Percentiles rank a stretch among this genome's conserved stretches.
Conservation (phyloP, 495 filamentous ascomycete species). For the Usnea hakonensis region DNA sequence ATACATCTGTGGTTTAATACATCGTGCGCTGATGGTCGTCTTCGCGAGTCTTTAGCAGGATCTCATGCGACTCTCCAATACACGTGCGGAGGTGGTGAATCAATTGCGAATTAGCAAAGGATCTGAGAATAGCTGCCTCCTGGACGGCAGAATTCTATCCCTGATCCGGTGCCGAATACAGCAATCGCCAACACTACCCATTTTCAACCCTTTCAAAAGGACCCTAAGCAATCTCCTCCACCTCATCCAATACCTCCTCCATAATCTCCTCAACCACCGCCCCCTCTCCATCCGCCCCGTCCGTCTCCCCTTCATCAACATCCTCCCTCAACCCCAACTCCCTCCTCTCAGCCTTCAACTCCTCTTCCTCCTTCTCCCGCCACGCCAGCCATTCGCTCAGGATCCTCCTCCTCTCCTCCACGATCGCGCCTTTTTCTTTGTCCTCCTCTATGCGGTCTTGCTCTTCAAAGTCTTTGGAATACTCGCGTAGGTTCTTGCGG, state of each 20-base stretch:
- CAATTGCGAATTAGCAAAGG: neutral
- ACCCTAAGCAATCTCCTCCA: conserved; percentile 59
- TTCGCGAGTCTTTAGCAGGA: neutral
- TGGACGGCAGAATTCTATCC: conserved; percentile 6
- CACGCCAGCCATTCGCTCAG: conserved; percentile 88
- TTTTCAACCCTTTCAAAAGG: neutral
- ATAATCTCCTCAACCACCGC: conserved; percentile 79
- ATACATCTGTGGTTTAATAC: neutral
- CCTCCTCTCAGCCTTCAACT: conserved; percentile 63
- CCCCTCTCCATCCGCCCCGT: conserved; percentile 62
- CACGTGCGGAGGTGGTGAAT: neutral
- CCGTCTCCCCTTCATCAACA: conserved; percentile 46
- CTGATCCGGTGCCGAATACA: neutral
- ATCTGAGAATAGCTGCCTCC: conserved; percentile 6
- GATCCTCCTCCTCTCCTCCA: conserved; percentile 74
- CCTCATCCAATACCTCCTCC: conserved; percentile 91
- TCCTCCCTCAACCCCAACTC: conserved; percentile 57
- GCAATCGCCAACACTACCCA: neutral
- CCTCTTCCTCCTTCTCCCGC: conserved; percentile 64
- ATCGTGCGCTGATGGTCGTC: neutral
- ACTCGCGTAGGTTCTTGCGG: conserved; percentile 96
- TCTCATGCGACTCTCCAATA: neutral
- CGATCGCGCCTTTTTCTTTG: conserved; percentile 84
- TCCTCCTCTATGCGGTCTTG: conserved; percentile 87
- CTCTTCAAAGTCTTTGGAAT: conserved; percentile 88